These are phyloP conservation scores for Cyberlindnera galapagoensis DNA, from an alignment of 805 yeast genomes.

Conservation along the genomic window DNA sequence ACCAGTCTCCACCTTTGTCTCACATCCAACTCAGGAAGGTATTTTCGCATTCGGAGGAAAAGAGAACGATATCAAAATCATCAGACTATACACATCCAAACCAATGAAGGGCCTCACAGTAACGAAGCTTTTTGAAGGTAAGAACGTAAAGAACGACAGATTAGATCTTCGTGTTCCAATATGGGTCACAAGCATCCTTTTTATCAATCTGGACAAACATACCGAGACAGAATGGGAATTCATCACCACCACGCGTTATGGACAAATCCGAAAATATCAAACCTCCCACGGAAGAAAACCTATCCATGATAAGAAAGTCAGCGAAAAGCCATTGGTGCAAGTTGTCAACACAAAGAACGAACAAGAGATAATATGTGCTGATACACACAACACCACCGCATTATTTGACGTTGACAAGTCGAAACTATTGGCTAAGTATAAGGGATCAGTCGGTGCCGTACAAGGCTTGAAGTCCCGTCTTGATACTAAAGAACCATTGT, in stretches of 20 bases:
- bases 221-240: conserved; percentile 39
- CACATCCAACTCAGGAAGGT: conserved; percentile 41
- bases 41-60: conserved; percentile 82
- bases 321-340: conserved; percentile 47
- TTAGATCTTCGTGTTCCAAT: conserved; percentile 79
- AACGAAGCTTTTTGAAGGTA: conserved; percentile 54
- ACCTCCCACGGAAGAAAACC: conserved; percentile 68
- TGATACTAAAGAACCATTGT: conserved; percentile 31
- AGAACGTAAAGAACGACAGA: conserved; percentile 75
- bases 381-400: conserved; percentile 60
- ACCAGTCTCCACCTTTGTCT: conserved; percentile 41
- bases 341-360: conserved; percentile 19
- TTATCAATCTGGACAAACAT: conserved; percentile 31
- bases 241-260: conserved; percentile 65
- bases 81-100: conserved; percentile 14
- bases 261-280: conserved; percentile 71
- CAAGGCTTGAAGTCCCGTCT: conserved; percentile 24
- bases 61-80: conserved; percentile 61
- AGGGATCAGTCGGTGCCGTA: conserved; percentile 74
- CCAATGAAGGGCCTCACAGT: conserved; percentile 18
- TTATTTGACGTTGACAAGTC: conserved; percentile 47
- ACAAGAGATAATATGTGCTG: conserved; percentile 57
- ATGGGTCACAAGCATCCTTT: conserved; percentile 59
- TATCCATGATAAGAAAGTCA: conserved; percentile 42
- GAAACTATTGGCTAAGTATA: conserved; percentile 58